Evolutionary conservation across 2,329 filamentous ascomycete species (phyloP), one percentile per base, ranked within the genome.

Genomic region (Alternaria gansuensis): DNA sequence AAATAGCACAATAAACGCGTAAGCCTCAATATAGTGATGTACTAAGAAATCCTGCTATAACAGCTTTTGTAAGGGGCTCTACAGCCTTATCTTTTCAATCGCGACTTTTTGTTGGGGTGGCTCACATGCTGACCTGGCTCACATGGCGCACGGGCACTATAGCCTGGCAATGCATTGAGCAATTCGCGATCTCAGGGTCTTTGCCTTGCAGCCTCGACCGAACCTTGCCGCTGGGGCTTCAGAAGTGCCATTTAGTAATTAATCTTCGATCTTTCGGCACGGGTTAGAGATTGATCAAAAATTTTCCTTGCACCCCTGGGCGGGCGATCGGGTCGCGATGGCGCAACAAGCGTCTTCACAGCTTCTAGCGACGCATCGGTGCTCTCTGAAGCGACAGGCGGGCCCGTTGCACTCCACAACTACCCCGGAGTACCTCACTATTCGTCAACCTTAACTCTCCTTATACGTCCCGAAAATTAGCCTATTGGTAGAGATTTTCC

Each of bases 291-390:
- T 14, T 23, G 21, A 14, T 14, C 11, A 17, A 13, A 8, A 24
- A 13, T 9, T 6, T 34, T 24, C 2, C n/a, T n/a, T n/a, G 48
- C 23, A 29, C 33, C 48, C 23, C n/a, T 50, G 9, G 14, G 17
- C 4, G 29, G 17, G 17, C 44, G n/a, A 46, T 46, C 44, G 13
- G 34, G 46, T 29, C 34, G 31, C 31, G 24, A 36, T 37, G 41
- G n/a, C 8, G 11, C 41, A 24, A 5, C 43, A 46, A 36, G 26
- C 49, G 50, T 57, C 34, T 28, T 46, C 24, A 39, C 31, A 40
- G 49, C 48, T 52, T 52, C 31, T 52, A 51, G 33, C 31, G 36
- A 41, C 36, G 28, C 44, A 34, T 26, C 44, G 11, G 31, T 46
- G 44, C 44, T 17, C 21, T 33, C 36, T 14, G 37, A 23, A 31